Evolutionary conservation across 192 early-diverging fungal genomes (phyloP), one percentile per base, ranked within the genome.

Genomic region (Backusella tarrabulga): DNA sequence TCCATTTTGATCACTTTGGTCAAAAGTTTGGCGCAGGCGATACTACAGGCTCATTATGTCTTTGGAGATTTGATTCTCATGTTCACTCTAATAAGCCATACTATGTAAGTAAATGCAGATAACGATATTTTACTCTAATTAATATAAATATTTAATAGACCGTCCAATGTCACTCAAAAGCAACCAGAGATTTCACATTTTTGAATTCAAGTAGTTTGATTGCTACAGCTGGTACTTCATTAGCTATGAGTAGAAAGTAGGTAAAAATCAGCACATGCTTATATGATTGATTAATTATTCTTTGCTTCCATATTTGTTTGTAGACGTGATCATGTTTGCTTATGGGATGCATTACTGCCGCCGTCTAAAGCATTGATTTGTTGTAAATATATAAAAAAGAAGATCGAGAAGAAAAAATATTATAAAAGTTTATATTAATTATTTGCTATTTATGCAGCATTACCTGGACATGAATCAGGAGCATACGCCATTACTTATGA

Each of bases 321-420:
- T 32, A 82, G 80, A 34, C 68, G 73, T 32, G 76, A 87, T 34
- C 91, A 95, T 78, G 82, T 96, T 6, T 92, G 87, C 19, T 77
- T 96, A 15, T 96, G 92, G 91, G 94, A 96, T 70, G 90, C 93
- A 4, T 76, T 96, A 4, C 70, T 96, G n/a, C 92, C 93, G 3
- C 75, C 86, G n/a, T 63, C 81, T 1, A 89, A 90, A 68, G 73
- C 88, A 12, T 79, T 84, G 38, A 83, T 93, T n/a, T 90, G 90
- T 46, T 74, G 84, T 85, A 85, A 60, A 79, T 74, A 38, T 71
- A 29, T 9, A 6, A 12, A 35, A 68, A 68, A 72, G 32, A 11
- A 42, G 17, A 34, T 19, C 4, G 23, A 44, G 12, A 66, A 17
- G 8, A 63, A 63, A 63, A 63, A 63, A 63, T 29, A 6, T 26